These are phyloP conservation scores for Micromonas commoda DNA, from an alignment of 139 green algal species.

Conservation along the genomic window DNA sequence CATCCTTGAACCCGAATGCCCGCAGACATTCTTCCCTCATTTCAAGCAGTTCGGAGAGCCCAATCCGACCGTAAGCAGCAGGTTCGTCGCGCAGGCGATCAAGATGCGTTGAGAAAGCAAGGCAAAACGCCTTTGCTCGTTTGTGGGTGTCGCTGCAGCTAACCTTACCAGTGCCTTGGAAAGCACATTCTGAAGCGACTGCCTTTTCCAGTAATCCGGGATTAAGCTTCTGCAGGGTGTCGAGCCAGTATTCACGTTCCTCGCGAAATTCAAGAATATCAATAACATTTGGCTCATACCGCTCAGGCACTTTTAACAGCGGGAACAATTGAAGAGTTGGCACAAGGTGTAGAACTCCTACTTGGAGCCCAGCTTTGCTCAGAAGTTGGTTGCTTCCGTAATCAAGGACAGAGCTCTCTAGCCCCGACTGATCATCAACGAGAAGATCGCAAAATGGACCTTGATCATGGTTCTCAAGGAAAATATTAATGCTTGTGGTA, in stretches of 20 bases:
- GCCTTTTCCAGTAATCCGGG: slow-evolving; percentile 73
- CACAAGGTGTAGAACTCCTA: slow-evolving; percentile 91
- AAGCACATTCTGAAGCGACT: slow-evolving; percentile 22
- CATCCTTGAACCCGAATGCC: slow-evolving; percentile 91
- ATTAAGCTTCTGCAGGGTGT: slow-evolving; percentile 67
- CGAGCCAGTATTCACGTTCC: slow-evolving; percentile 83
- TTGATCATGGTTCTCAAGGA: no score
- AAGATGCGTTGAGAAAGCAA: slow-evolving; percentile 72
- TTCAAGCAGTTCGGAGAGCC: slow-evolving; percentile 87
- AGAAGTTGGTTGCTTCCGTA: no score
- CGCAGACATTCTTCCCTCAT: slow-evolving; percentile 94
- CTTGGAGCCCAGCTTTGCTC: no score
- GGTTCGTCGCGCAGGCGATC: slow-evolving; percentile 50
- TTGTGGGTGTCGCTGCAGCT: slow-evolving; percentile 19
- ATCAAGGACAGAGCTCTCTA: no score
- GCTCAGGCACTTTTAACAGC: slow-evolving; percentile 61
- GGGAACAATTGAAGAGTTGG: slow-evolving; percentile 80
- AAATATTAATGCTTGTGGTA: no score
- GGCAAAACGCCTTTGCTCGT: slow-evolving; percentile 69
- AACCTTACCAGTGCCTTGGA: not conserved
- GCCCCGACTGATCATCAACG: no score
- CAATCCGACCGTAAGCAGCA: slow-evolving; percentile 74
- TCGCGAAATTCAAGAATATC: slow-evolving; percentile 65
- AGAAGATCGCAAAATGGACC: no score
- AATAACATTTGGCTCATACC: slow-evolving; percentile 84